Conservation (phyloP, 441 rosid genomes). For the Pelargonium australe region DNA sequence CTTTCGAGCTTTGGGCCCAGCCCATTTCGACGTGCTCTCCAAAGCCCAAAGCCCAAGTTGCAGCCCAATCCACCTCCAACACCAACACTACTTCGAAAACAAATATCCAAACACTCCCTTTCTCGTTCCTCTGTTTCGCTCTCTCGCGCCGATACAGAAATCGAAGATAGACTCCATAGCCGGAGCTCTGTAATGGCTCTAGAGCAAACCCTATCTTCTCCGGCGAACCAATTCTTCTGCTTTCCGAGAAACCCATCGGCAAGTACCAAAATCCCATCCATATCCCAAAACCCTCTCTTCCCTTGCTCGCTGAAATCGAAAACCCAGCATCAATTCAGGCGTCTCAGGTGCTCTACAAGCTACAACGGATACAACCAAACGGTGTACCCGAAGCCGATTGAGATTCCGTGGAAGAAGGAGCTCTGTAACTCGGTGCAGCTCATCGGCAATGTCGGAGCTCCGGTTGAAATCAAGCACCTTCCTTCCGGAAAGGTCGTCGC, state of each 20-base stretch:
- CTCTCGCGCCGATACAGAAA: neutral
- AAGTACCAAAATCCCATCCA: neutral
- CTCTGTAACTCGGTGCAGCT: neutral
- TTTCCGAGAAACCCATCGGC: constrained; percentile 12
- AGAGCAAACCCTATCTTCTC: constrained; percentile 17
- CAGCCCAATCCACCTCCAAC: too few relatives aligned
- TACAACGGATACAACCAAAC: constrained; percentile 23
- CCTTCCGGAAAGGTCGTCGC: constrained; percentile 28
- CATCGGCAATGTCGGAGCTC: neutral
- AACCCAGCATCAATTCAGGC: neutral
- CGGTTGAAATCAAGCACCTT: neutral
- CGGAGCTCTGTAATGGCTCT: constrained; percentile 26
- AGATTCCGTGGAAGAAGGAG: constrained; percentile 42
- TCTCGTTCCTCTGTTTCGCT: neutral
- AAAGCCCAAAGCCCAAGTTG: too few relatives aligned
- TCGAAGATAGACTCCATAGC: neutral
- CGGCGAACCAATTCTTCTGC: constrained; percentile 12
- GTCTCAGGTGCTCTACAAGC: constrained; percentile 29
- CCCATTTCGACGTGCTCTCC: too few relatives aligned
- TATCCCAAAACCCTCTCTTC: constrained; percentile 9
- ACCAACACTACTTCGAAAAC: too few relatives aligned
- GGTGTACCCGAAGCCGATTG: constrained; percentile 35
- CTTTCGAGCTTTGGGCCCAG: too few relatives aligned
- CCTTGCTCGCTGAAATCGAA: neutral
- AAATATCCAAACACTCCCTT: neutral